phyloP scores from a whole-genome alignment of 495 filamentous ascomycete genomes.

The Penicillium atrosanguineum region DNA sequence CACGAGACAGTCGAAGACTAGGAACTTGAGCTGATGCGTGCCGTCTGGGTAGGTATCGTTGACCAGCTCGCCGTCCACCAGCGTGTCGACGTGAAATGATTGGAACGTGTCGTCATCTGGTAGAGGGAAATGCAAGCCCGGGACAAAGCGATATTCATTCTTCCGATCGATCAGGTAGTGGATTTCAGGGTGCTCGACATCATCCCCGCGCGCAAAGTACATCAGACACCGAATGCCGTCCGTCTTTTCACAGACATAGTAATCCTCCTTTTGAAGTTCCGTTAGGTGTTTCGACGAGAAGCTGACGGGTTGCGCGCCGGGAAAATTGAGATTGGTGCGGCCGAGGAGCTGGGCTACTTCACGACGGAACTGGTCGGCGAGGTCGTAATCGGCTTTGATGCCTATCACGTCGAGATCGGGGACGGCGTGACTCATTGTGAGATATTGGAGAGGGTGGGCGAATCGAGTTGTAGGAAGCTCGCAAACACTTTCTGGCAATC shows the following conservation, averaged over 20 bases:
- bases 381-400: slow-evolving; percentile 55
- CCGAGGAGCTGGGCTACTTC: slow-evolving; percentile 76
- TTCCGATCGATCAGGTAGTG: slow-evolving; percentile 92
- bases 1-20: slow-evolving; percentile 90
- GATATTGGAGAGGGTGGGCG: neutral
- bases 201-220: slow-evolving; percentile 66
- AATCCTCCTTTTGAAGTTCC: slow-evolving; percentile 77
- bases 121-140: slow-evolving; percentile 75
- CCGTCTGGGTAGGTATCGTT: slow-evolving; percentile 67
- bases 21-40: slow-evolving; percentile 65
- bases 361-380: slow-evolving; percentile 59
- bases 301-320: slow-evolving; percentile 92
- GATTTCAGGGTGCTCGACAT: slow-evolving; percentile 51
- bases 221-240: slow-evolving; percentile 94
- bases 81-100: slow-evolving; percentile 72
- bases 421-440: slow-evolving; percentile 44
- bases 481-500: neutral
- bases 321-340: slow-evolving; percentile 65
- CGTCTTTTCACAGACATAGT: slow-evolving; percentile 97
- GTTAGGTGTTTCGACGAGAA: slow-evolving; percentile 75
- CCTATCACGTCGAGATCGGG: slow-evolving; percentile 54
- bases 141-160: slow-evolving; percentile 91
- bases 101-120: slow-evolving; percentile 54
- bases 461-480: neutral
- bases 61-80: slow-evolving; percentile 93